phyloP scores from a whole-genome alignment of 371 early-diverging fungal species.

The Mucor irregularis region DNA sequence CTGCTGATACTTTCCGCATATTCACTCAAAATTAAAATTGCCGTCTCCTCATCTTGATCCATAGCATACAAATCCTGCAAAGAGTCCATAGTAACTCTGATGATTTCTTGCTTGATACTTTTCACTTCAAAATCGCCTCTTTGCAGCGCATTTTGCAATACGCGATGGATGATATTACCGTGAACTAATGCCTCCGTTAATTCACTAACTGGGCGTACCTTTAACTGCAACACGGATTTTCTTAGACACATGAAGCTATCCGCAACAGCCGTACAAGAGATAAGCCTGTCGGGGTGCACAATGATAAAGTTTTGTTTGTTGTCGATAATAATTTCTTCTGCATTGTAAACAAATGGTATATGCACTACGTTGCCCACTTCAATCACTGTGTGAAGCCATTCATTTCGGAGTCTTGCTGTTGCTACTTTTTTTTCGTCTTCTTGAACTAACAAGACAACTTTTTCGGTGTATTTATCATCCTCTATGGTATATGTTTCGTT shows the following conservation, averaged over 20 bases:
- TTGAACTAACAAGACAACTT: slow-evolving; percentile 19
- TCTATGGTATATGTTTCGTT: neutral
- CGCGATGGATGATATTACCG: slow-evolving; percentile 81
- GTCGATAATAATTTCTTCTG: slow-evolving; percentile 45
- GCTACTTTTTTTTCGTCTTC: slow-evolving; percentile 14
- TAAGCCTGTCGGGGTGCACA: slow-evolving; percentile 79
- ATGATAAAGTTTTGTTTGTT: slow-evolving; percentile 57
- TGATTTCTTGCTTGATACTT: slow-evolving; percentile 46
- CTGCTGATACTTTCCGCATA: slow-evolving; percentile 32
- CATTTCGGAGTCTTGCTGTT: slow-evolving; percentile 36
- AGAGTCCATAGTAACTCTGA: slow-evolving; percentile 42
- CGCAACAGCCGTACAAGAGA: slow-evolving; percentile 76
- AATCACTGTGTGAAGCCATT: slow-evolving; percentile 46
- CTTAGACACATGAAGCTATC: slow-evolving; percentile 77
- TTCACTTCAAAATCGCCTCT: slow-evolving; percentile 55
- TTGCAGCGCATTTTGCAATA: slow-evolving; percentile 68
- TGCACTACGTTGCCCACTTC: slow-evolving; percentile 56
- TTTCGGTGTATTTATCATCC: slow-evolving; percentile 11
- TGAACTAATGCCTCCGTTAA: slow-evolving; percentile 64
- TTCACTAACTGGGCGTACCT: slow-evolving; percentile 53
- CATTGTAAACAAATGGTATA: slow-evolving; percentile 29
- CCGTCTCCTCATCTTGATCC: slow-evolving; percentile 57
- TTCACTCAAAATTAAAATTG: slow-evolving; percentile 41
- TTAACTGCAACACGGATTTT: slow-evolving; percentile 71
- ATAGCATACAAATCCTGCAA: slow-evolving; percentile 68